A percentile compares a stretch with the other conserved stretches of the same genome.
Conservation (phyloP, 2,329 filamentous ascomycete species). For the Cladobotryum protrusum region DNA sequence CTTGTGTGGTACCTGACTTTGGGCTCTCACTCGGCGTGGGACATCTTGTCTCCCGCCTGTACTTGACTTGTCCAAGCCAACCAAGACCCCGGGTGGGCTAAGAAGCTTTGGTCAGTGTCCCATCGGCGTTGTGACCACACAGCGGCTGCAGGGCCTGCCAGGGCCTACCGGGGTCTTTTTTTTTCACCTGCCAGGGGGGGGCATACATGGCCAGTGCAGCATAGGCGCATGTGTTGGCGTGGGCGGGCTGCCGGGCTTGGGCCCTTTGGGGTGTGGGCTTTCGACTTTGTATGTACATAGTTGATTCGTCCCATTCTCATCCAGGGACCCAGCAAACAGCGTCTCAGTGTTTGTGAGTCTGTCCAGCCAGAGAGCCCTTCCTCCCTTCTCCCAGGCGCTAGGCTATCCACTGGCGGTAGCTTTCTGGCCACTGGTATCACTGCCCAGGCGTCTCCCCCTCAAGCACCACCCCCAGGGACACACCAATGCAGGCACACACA, state of each 20-base stretch:
- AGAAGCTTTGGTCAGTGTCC: not conserved
- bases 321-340: not conserved
- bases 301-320: no score
- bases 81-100: not conserved
- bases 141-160: constrained; percentile 11
- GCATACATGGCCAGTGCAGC: not conserved
- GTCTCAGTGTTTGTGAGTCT: not conserved
- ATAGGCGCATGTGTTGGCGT: not conserved
- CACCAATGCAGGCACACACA: no score
- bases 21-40: not conserved
- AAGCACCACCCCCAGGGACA: constrained; percentile 2
- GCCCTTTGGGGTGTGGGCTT: not conserved
- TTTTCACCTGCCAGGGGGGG: no score
- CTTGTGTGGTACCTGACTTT: constrained; percentile 1
- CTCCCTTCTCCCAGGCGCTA: not conserved
- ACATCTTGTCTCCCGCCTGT: constrained; percentile 4
- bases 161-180: not conserved
- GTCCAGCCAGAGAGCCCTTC: constrained; percentile 2
- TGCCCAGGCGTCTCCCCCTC: constrained; percentile 6
- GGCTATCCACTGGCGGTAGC: constrained; percentile 5
- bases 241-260: not conserved
- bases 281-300: no score
- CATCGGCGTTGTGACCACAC: constrained; percentile 7
- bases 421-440: constrained; percentile 8
- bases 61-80: constrained; percentile 1